phyloP scores from a whole-genome alignment of 2,329 filamentous ascomycete species.

The Fusarium pseudocircinatum region DNA sequence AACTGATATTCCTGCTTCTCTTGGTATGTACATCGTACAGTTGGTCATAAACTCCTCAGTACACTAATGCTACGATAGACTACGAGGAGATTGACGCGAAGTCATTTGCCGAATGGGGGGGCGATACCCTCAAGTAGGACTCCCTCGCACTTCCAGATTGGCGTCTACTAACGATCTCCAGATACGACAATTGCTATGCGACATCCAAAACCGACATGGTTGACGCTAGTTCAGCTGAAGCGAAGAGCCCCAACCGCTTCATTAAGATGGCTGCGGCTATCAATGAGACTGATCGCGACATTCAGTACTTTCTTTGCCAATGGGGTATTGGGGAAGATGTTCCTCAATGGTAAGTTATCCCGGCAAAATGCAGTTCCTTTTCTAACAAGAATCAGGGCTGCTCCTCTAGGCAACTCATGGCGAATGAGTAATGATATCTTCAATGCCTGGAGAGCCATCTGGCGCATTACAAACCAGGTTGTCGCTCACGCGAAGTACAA shows the following conservation, averaged over 20 bases:
- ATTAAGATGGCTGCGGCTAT: conserved; percentile 58
- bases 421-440: conserved; percentile 65
- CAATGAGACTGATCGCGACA: conserved; percentile 50
- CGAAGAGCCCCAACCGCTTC: conserved; percentile 54
- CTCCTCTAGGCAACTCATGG: conserved; percentile 58
- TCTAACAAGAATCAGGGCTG: conserved; percentile 45
- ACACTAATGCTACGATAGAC: conserved; percentile 35
- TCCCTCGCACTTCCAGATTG: too few relatives aligned
- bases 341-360: conserved; percentile 50
- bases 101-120: conserved; percentile 55
- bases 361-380: accelerated
- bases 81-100: conserved; percentile 54
- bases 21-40: conserved; percentile 46
- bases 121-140: conserved; percentile 61
- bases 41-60: accelerated
- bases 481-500: conserved; percentile 58
- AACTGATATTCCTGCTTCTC: conserved; percentile 53
- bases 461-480: conserved; percentile 62
- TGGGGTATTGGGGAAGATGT: conserved; percentile 62
- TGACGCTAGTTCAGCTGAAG: conserved; percentile 51
- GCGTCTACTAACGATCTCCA: conserved; percentile 3
- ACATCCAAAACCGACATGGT: conserved; percentile 55
- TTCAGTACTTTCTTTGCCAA: conserved; percentile 62
- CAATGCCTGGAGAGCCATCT: conserved; percentile 60
- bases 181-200: conserved; percentile 61